A percentile compares a stretch with the other conserved stretches of the same genome.
Evolutionary conservation across 2,329 filamentous ascomycete genomes (phyloP).

Genomic region (Cladosporium velox): DNA sequence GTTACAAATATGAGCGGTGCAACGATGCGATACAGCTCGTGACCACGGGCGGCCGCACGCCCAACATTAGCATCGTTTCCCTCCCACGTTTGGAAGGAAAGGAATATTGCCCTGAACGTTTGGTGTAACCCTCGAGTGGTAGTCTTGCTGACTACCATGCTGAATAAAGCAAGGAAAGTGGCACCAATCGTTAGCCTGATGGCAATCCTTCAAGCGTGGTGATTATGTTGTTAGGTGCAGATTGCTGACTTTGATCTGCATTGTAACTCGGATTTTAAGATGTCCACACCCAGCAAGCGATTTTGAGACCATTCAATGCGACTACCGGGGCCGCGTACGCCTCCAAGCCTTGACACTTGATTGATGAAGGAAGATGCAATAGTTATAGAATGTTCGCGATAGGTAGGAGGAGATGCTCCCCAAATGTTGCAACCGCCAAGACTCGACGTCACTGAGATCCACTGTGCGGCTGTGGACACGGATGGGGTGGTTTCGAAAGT

Average conservation of each 20-base stretch:
- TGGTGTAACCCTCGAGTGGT: background rate
- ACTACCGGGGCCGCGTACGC: background rate
- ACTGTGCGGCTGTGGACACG: constrained; percentile 6
- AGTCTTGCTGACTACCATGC: background rate
- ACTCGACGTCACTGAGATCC: constrained; percentile 10
- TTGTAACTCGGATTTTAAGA: background rate
- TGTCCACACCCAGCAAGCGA: background rate
- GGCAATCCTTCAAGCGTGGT: background rate
- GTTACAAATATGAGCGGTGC: background rate
- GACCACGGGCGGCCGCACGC: background rate
- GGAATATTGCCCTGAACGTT: background rate
- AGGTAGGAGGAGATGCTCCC: background rate
- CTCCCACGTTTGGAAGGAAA: background rate
- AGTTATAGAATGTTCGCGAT: background rate
- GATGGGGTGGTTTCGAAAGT: background rate
- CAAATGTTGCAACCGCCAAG: background rate
- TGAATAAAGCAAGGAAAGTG: background rate
- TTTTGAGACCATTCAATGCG: background rate
- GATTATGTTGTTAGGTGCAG: background rate
- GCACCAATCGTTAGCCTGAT: background rate
- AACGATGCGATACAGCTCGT: background rate
- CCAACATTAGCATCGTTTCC: background rate
- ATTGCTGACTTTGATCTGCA: background rate
- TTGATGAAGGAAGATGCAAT: background rate
- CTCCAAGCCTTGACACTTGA: background rate